Percentiles rank a stretch among this genome's conserved stretches.
Evolutionary conservation across 1,284 basidiomycete genomes (phyloP).

Genomic region (Phylloporus gajari): DNA sequence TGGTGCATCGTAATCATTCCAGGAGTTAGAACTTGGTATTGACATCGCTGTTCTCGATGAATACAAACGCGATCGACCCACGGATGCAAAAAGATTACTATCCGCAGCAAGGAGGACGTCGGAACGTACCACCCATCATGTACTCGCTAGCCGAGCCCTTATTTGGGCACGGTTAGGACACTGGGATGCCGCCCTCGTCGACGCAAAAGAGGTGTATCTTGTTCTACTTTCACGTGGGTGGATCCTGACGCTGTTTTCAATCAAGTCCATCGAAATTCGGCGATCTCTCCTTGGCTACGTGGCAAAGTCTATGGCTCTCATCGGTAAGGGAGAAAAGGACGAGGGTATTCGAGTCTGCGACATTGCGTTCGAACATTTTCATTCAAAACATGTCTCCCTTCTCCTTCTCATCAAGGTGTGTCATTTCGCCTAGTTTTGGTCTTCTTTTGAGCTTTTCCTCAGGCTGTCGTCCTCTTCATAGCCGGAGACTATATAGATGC

Average conservation of each 20-base stretch:
- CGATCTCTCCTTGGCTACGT: conserved; percentile 15
- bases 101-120: not conserved
- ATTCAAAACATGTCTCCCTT: not conserved
- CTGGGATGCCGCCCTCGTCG: conserved; percentile 6
- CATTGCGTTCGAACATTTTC: not conserved
- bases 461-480: not conserved
- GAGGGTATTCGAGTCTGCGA: not conserved
- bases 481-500: not conserved
- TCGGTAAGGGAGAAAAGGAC: not conserved
- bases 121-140: not conserved
- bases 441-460: not conserved
- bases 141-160: conserved; percentile 16
- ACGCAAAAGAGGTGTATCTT: conserved; percentile 12
- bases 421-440: not conserved
- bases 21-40: not conserved
- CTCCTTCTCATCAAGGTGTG: not conserved
- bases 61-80: not conserved
- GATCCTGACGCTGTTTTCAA: not conserved
- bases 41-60: not conserved
- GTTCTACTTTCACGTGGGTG: too few relatives aligned
- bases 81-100: not conserved
- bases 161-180: not conserved
- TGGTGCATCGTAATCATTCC: too few relatives aligned
- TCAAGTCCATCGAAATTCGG: conserved; percentile 4
- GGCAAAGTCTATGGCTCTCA: conserved; percentile 4